Evolutionary conservation across 176 grass and related monocot genomes (phyloP), one percentile per base, ranked within the genome.

Genomic region (Zoysia japonica): DNA sequence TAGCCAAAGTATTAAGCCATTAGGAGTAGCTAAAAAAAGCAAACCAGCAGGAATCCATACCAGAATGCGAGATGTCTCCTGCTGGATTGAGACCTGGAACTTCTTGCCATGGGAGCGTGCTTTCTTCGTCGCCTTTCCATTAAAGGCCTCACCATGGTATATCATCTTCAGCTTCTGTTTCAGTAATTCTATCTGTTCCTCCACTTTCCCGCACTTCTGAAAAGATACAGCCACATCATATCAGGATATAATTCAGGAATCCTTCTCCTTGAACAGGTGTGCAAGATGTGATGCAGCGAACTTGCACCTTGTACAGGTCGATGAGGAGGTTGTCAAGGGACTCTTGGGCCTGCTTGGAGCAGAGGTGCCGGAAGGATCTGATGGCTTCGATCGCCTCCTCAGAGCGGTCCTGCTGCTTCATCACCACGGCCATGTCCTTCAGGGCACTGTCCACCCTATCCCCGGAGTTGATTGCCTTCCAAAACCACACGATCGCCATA

Each of bases 81-180:
- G 88, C 52, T 95, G 85, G 71, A 99, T 86, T 6, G 96, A 99
- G 76, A 99, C 90, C 81, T 99, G 96, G 83, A 99, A 99, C 78
- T 99, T 99, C 79, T 93, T 99, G 55, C 96, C 92, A 50, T 93
- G 96, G 53, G 96, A 99, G 2, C 92, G 96, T 8, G 96, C 92
- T 8, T 88, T 99, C 78, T 98, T 98, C 0, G 96, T 94, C 0
- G 82, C 19, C 83, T 91, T 99, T 61, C 96, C 96, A 4, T 99
- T 95, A 52, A 99, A 99, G 37, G 92, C 88, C 74, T 95, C 92
- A 0, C 96, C 92, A 9, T 86, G 79, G 80, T 83, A 75, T 84
- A 99, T 95, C 92, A 91, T 93, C 72, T 71, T 90, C 11, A 99
- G 88, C 84, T 95, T 99, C 82, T 95, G 90, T 74, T 94, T 98